Evolutionary conservation across 805 yeast genomes (phyloP), one percentile per base, ranked within the genome.

Genomic region (Barnettozyma botsteinii): DNA sequence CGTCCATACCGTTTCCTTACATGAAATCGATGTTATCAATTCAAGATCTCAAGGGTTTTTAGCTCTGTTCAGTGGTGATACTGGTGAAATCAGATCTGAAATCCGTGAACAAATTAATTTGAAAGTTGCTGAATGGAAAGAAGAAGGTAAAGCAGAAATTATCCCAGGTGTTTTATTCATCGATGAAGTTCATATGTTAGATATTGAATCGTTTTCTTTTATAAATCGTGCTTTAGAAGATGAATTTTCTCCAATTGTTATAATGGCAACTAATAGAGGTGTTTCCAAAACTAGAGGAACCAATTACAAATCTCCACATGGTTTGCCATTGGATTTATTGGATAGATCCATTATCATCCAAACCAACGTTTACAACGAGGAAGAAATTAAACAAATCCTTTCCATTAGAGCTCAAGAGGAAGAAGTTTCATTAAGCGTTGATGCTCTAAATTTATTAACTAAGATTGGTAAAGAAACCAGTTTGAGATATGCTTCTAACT

Each of bases 141-240:
- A 93, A 66, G 98, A 93, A 70, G 98, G 98, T 45, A 93, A 93
- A 64, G 98, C 98, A 10, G 94, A 91, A 61, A 87, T 93, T 49
- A 87, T 87, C 31, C 98, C 98, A 12, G 99, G 99, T 54, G 99
- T 93, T 14, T 70, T 93, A 52, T 93, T 93, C 63, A 88, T 93
- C 52, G 99, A 93, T 64, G 99, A 93, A 67, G 97, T 89, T 37
- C 96, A 93, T 66, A 93, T 93, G 98, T 77, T 93, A 49, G 99
- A 93, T 63, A 83, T 93, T 55, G 99, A 93, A 65, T 81, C 96
- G 56, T 93, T 93, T 60, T 85, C 98, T 14, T 93, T 85, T 64
- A 76, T 93, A 53, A 93, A 93, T 67, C 79, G 97, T 51, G 99
- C 99, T 10, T 71, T 93, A 45, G 99, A 93, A 68, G 95, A 88